Evolutionary conservation across 2,329 filamentous ascomycete species (phyloP).

Genomic region (Stylonectria norvegica): DNA sequence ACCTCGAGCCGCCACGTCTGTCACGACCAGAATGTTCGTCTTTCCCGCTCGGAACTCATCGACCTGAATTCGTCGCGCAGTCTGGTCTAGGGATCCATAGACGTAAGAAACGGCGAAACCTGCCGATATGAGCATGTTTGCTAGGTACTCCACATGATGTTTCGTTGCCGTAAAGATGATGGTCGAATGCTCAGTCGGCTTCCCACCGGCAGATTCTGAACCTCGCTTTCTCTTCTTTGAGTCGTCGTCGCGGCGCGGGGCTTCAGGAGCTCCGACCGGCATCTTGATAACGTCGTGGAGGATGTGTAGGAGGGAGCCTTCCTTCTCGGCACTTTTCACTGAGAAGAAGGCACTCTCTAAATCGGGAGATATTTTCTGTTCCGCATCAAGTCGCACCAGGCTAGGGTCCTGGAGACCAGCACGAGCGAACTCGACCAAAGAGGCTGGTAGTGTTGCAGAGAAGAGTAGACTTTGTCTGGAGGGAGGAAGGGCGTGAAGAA

Average conservation of each 20-base stretch:
- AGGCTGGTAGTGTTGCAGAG: constrained; percentile 90
- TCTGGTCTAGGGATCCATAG: constrained; percentile 93
- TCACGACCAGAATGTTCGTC: constrained; percentile 90
- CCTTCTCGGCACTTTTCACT: constrained; percentile 89
- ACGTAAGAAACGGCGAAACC: constrained; percentile 91
- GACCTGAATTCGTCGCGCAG: constrained; percentile 86
- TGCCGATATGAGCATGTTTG: constrained; percentile 70
- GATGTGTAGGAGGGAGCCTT: constrained; percentile 84
- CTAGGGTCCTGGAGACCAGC: constrained; percentile 91
- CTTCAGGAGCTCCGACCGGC: constrained; percentile 63
- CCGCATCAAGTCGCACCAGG: constrained; percentile 84
- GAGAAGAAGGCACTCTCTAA: constrained; percentile 94
- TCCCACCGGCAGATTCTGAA: constrained; percentile 51
- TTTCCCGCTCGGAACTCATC: constrained; percentile 82
- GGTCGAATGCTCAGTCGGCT: constrained; percentile 84
- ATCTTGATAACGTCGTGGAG: constrained; percentile 91
- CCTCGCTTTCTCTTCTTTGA: constrained; percentile 71
- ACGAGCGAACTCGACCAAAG: constrained; percentile 90
- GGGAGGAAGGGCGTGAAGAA: constrained; percentile 79
- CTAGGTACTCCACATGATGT: constrained; percentile 93
- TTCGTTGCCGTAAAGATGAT: constrained; percentile 95
- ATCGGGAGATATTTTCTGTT: constrained; percentile 94
- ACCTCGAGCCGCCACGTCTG: constrained; percentile 92
- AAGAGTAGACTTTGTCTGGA: constrained; percentile 90
- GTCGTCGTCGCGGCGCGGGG: constrained; percentile 44